A percentile compares a stretch with the other conserved stretches of the same genome.
Conservation (phyloP, 495 filamentous ascomycete genomes). For the Elasticomyces elasticus region DNA sequence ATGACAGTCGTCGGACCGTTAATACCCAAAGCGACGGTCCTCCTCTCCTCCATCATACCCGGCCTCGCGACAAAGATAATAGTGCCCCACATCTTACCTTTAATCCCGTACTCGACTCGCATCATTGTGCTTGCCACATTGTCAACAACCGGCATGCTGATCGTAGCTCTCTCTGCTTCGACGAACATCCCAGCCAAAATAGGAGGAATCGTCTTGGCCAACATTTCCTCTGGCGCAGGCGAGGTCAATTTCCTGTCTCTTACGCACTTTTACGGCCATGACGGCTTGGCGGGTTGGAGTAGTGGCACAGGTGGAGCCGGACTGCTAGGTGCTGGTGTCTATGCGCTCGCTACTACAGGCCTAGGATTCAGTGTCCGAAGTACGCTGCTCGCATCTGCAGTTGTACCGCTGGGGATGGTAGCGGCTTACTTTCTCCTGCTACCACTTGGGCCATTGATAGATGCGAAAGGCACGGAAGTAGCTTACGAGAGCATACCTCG, state of each 20-base stretch:
- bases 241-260: constrained; percentile 83
- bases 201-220: constrained; percentile 74
- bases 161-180: constrained; percentile 68
- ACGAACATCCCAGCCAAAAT: constrained; percentile 63
- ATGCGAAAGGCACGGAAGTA: constrained; percentile 36
- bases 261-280: constrained; percentile 88
- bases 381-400: constrained; percentile 65
- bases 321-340: constrained; percentile 73
- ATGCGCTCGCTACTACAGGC: constrained; percentile 73
- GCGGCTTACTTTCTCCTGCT: constrained; percentile 73
- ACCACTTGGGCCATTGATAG: constrained; percentile 51
- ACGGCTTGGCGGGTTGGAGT: constrained; percentile 84
- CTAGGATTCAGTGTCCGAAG: constrained; percentile 58
- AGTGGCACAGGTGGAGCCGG: constrained; percentile 89
- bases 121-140: constrained; percentile 60
- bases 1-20: constrained; percentile 77
- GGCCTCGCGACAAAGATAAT: constrained; percentile 79
- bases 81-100: constrained; percentile 87
- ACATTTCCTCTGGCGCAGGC: constrained; percentile 70
- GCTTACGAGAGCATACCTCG: constrained; percentile 29
- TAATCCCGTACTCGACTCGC: constrained; percentile 66
- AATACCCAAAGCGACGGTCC: constrained; percentile 81
- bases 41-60: constrained; percentile 85
- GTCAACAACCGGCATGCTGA: constrained; percentile 74
- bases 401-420: constrained; percentile 73